Evolutionary conservation across 1,284 basidiomycete species (phyloP).

Genomic region (Pholiota adiposa): DNA sequence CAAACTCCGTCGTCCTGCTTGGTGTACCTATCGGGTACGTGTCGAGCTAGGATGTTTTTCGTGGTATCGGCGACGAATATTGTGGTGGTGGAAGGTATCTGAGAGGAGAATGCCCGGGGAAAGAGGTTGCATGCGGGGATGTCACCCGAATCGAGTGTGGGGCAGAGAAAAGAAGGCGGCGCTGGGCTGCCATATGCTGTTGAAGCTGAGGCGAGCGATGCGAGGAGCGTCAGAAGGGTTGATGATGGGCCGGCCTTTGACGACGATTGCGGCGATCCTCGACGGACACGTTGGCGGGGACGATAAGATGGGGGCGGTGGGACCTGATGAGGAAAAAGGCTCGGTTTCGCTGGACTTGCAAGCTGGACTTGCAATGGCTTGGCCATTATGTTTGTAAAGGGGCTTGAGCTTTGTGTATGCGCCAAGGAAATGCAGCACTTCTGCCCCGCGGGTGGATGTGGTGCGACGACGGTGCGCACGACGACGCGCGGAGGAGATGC

Average conservation of each 20-base stretch:
- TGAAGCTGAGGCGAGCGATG: slow-evolving; percentile 53
- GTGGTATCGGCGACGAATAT: slow-evolving; percentile 6
- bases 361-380: slow-evolving; percentile 41
- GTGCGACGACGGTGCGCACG: slow-evolving; percentile 10
- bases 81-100: slow-evolving; percentile 8
- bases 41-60: slow-evolving; percentile 15
- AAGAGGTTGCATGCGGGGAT: slow-evolving; percentile 4
- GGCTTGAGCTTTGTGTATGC: no score
- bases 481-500: slow-evolving; percentile 8
- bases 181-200: slow-evolving; percentile 51
- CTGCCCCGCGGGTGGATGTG: slow-evolving; percentile 14
- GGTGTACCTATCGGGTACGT: slow-evolving; percentile 60
- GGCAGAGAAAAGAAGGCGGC: slow-evolving; percentile 67
- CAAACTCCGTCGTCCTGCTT: slow-evolving; percentile 62
- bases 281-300: slow-evolving; percentile 25
- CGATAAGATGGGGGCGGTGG: slow-evolving; percentile 9
- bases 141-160: slow-evolving; percentile 40
- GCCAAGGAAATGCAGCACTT: slow-evolving; percentile 41
- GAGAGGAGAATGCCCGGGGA: slow-evolving; percentile 7
- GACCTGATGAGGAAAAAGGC: slow-evolving; percentile 2
- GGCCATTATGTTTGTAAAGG: slow-evolving; percentile 39
- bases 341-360: slow-evolving; percentile 26
- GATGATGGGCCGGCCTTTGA: slow-evolving; percentile 43
- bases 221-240: slow-evolving; percentile 55
- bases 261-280: slow-evolving; percentile 20